These are phyloP conservation scores for Phyllosticta citrichinensis DNA, from an alignment of 2,329 filamentous ascomycete genomes.

Conservation along the genomic window DNA sequence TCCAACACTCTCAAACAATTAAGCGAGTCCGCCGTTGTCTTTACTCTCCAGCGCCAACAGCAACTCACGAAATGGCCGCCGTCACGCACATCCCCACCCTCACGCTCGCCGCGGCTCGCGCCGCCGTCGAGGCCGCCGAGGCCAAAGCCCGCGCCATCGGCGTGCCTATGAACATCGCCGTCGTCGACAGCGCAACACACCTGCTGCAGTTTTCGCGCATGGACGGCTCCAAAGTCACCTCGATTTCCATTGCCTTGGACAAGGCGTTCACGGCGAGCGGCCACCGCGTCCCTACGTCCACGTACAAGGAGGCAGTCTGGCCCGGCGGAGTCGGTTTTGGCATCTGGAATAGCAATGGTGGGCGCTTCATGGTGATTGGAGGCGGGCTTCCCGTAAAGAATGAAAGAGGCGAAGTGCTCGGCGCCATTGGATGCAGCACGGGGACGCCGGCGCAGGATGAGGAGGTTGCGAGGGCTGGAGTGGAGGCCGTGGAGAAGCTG, in stretches of 20 bases:
- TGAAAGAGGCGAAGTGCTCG: conserved; percentile 39
- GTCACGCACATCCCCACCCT: conserved; percentile 23
- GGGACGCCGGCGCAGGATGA: conserved; percentile 46
- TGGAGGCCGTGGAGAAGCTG: conserved; percentile 36
- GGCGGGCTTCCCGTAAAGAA: conserved; percentile 44
- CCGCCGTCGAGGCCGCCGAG: conserved; percentile 27
- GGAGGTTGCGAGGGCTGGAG: conserved; percentile 42
- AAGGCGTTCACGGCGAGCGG: conserved; percentile 50
- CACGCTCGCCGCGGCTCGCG: conserved; percentile 27
- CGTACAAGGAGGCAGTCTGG: conserved; percentile 44
- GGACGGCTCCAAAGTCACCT: conserved; percentile 40
- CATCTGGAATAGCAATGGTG: conserved; percentile 43
- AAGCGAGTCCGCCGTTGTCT: background rate
- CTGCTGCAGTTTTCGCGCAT: conserved; percentile 40
- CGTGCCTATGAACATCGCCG: conserved; percentile 40
- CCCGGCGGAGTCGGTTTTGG: conserved; percentile 44
- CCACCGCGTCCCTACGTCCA: conserved; percentile 41
- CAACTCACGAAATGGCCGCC: conserved; percentile 7
- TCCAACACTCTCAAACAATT: background rate
- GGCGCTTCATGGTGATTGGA: conserved; percentile 44
- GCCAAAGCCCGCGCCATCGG: conserved; percentile 25
- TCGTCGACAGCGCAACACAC: conserved; percentile 36
- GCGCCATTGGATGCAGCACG: conserved; percentile 46
- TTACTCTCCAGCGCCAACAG: background rate
- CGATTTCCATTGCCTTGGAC: conserved; percentile 54